Evolutionary conservation across 2,329 filamentous ascomycete species (phyloP), one percentile per base, ranked within the genome.

Genomic region (Sporothrix brasiliensis): DNA sequence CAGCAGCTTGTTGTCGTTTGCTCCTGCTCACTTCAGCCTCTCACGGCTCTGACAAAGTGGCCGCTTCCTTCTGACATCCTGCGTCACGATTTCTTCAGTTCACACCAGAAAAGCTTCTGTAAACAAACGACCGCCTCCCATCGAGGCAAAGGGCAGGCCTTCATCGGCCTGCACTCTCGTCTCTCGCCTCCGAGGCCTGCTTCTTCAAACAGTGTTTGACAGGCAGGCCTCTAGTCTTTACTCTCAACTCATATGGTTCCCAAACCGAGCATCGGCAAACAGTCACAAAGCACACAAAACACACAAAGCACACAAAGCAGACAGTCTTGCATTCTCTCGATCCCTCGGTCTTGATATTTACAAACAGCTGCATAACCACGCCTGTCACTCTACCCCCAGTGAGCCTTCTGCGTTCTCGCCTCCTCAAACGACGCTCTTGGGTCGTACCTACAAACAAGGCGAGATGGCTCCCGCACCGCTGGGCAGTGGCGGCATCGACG

Each of bases 21-120:
- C 68, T 69, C 68, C 68, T 69, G 63, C 68, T 63, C 34, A 27
- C 30, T 52, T 49, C 27, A 30, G 27, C 67, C 27, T 44, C 30
- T 52, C 44, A 10, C 47, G 10, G 10, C 14, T 21, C 24, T 68
- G 49, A 56, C 50, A 67, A 67, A 19, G 34, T 14, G 27, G 34
- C 34, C 52, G 27, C n/a, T 21, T 52, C 16, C 44, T 21, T 34
- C 6, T 66, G 16, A 21, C 24, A 16, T 63, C 49, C 27, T 21
- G 16, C 10, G 39, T 27, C 58, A 47, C 39, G 41, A 27, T 16
- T 24, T 47, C 39, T 47, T 47, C 39, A 14, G 7, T 27, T n/a
- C 41, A 27, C 58, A 24, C 14, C 58, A 61, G 56, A 61, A 47
- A 19, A 63, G 58, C 58, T 63, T 63, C 39, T 63, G 58, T 39